Evolutionary conservation across 1,284 basidiomycete species (phyloP).

Genomic region (Clitocybe nebularis): DNA sequence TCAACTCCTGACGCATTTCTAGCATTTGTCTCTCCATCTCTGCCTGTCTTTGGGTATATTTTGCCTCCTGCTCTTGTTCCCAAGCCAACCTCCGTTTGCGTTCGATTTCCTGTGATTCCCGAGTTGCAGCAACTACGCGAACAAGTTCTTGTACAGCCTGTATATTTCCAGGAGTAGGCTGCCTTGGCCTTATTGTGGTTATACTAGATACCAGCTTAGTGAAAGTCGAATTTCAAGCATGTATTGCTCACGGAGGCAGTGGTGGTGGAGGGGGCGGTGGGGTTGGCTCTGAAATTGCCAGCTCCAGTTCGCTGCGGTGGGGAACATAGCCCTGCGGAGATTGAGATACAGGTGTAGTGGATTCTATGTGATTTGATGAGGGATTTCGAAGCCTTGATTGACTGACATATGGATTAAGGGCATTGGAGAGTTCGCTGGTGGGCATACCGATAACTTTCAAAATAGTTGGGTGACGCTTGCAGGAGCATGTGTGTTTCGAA

Average conservation of each 20-base stretch:
- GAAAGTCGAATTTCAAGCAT: conserved; percentile 2
- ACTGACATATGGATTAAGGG: conserved; percentile 63
- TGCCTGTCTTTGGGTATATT: conserved; percentile 45
- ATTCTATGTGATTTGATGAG: conserved; percentile 20
- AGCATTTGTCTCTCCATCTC: conserved; percentile 56
- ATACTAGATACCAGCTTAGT: not conserved
- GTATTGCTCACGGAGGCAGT: conserved; percentile 17
- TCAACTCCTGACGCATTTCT: conserved; percentile 58
- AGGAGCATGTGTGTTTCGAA: conserved; percentile 32
- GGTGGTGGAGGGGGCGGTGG: too few relatives aligned
- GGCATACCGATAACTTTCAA: conserved; percentile 28
- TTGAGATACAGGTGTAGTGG: conserved; percentile 25
- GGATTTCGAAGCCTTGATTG: conserved; percentile 35
- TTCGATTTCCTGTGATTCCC: conserved; percentile 57
- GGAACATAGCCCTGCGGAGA: conserved; percentile 35
- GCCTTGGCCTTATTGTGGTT: conserved; percentile 11
- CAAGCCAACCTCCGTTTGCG: conserved; percentile 52
- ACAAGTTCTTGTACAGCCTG: conserved; percentile 55
- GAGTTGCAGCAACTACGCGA: conserved; percentile 47
- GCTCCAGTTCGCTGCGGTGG: conserved; percentile 57
- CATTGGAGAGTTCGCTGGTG: conserved; percentile 71
- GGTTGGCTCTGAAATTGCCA: conserved; percentile 49
- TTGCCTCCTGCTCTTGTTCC: conserved; percentile 68
- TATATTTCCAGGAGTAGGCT: conserved; percentile 30
- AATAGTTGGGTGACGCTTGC: conserved; percentile 1